Conservation (phyloP, 116 monocot genomes). For the Zostera marina region DNA sequence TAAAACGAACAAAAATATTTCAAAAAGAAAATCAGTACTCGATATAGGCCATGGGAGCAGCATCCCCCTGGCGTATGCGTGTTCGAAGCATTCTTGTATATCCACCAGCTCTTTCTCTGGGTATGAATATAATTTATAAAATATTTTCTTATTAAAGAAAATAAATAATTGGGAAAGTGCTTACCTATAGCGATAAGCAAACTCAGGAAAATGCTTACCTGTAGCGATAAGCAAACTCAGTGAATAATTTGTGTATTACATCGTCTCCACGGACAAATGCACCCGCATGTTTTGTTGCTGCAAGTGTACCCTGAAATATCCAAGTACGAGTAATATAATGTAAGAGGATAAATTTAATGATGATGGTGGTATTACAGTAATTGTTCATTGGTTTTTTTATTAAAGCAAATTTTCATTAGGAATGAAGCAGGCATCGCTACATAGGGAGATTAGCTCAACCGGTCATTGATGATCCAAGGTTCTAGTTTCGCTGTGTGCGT, state of each 20-base stretch:
- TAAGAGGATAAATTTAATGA: too few relatives aligned
- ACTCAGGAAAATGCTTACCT: conserved; percentile 53
- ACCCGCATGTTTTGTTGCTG: conserved; percentile 64
- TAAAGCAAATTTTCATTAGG: too few relatives aligned
- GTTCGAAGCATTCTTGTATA: conserved; percentile 90
- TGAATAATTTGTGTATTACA: conserved; percentile 86
- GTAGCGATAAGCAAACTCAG: conserved; percentile 87
- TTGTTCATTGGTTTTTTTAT: too few relatives aligned
- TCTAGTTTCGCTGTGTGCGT: too few relatives aligned
- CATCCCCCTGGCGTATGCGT: conserved; percentile 89
- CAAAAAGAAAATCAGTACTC: conserved; percentile 38
- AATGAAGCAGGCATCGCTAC: too few relatives aligned
- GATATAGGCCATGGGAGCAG: conserved; percentile 96
- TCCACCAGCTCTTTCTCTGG: conserved; percentile 84
- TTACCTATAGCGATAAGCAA: conserved; percentile 95
- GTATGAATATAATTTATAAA: not conserved
- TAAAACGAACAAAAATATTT: conserved; percentile 2
- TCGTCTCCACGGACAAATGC: conserved; percentile 95
- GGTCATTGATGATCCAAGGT: too few relatives aligned
- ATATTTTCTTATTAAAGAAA: not conserved
- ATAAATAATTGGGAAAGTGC: not conserved
- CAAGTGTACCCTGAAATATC: conserved; percentile 53
- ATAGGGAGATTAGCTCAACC: too few relatives aligned
- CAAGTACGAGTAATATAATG: not conserved
- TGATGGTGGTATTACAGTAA: too few relatives aligned